Evolutionary conservation across 148 eudicot species (phyloP).

Genomic region (Camellia granthamiana): DNA sequence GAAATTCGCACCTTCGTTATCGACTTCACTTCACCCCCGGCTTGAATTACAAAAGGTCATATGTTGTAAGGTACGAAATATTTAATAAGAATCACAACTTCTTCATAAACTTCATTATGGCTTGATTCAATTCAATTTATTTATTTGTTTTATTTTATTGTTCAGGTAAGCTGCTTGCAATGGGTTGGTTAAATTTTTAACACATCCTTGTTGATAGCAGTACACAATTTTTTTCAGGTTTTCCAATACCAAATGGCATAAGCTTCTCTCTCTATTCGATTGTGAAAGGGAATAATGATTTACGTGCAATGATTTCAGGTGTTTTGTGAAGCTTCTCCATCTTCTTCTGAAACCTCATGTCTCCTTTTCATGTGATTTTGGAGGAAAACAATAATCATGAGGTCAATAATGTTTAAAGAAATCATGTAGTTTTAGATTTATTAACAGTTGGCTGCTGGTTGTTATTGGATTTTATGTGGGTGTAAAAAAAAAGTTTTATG

Average conservation of each 20-base stretch:
- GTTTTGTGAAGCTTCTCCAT: no score
- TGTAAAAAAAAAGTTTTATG: no score
- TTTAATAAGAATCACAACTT: no score
- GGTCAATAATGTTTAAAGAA: background rate
- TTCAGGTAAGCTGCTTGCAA: background rate
- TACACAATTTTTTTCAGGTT: no score
- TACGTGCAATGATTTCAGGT: background rate
- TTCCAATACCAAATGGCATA: background rate
- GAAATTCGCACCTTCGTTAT: slow-evolving; percentile 79
- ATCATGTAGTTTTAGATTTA: background rate
- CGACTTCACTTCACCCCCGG: slow-evolving; percentile 3
- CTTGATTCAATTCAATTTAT: no score
- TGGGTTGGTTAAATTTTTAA: no score
- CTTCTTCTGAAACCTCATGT: background rate
- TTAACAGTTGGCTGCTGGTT: background rate
- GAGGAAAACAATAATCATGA: background rate
- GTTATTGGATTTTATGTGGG: background rate
- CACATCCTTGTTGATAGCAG: no score
- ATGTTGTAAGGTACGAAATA: background rate
- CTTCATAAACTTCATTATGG: no score
- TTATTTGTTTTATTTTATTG: background rate
- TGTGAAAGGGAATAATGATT: background rate
- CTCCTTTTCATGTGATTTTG: background rate
- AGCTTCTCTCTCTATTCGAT: background rate
- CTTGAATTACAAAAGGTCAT: no score